Evolutionary conservation across 1,284 basidiomycete species (phyloP).

Genomic region (Trichosporon inkin): DNA sequence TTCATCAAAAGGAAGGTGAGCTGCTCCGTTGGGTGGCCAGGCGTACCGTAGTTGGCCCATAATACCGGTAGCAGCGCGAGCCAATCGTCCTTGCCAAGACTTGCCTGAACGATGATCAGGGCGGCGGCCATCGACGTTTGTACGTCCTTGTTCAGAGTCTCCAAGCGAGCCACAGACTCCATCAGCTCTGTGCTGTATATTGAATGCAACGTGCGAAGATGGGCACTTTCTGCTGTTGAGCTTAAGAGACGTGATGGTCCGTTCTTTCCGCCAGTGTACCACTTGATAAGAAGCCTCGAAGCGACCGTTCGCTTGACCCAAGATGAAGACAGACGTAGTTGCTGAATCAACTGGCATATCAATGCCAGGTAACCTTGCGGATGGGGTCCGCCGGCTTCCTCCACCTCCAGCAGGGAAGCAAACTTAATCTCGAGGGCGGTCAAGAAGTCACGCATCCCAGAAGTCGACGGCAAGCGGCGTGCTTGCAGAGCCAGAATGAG

Average conservation of each 20-base stretch:
- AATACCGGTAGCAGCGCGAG: constrained; percentile 27
- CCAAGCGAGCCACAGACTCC: not conserved
- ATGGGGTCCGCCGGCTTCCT: constrained; percentile 51
- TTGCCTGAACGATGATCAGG: constrained; percentile 33
- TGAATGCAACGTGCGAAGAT: not conserved
- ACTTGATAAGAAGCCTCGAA: constrained; percentile 14
- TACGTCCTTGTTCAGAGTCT: not conserved
- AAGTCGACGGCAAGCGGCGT: not conserved
- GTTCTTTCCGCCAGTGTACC: constrained; percentile 5
- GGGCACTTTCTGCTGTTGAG: not conserved
- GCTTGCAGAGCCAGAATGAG: constrained; percentile 55
- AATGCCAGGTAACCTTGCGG: constrained; percentile 33
- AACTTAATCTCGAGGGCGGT: constrained; percentile 59
- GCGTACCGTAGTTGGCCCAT: constrained; percentile 29
- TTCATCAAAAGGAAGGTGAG: constrained; percentile 39
- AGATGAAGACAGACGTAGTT: constrained; percentile 22
- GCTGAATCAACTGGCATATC: constrained; percentile 29
- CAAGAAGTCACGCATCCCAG: constrained; percentile 51
- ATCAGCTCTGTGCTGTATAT: not conserved
- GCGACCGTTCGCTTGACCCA: constrained; percentile 16
- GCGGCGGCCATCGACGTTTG: constrained; percentile 12
- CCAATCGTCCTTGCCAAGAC: constrained; percentile 35
- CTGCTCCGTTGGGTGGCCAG: constrained; percentile 10
- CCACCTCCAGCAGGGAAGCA: constrained; percentile 59
- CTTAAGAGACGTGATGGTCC: not conserved